Evolutionary conservation across 192 early-diverging fungal species (phyloP).

Genomic region (Umbelopsis sp.): DNA sequence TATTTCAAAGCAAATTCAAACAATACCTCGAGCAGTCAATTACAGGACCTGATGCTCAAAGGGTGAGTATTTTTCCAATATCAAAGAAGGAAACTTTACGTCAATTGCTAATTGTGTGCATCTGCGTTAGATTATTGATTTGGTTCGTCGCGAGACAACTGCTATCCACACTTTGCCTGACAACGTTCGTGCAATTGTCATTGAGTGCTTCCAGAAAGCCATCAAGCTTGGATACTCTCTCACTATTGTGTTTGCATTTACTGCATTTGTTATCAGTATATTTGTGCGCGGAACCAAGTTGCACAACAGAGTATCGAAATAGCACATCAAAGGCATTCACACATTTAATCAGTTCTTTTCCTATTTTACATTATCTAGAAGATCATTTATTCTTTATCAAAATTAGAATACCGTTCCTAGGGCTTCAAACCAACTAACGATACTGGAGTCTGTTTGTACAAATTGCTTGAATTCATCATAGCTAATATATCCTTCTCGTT

Average conservation of each 20-base stretch:
- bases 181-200: background rate
- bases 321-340: background rate
- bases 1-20: constrained; percentile 41
- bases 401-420: constrained; percentile 82
- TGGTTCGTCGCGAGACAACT: constrained; percentile 12
- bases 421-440: constrained; percentile 90
- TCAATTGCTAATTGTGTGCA: background rate
- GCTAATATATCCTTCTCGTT: constrained; percentile 67
- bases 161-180: background rate
- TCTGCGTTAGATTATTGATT: background rate
- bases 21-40: constrained; percentile 21
- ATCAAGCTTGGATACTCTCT: background rate
- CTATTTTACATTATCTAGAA: background rate
- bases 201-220: constrained; percentile 4
- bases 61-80: constrained; percentile 9
- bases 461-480: constrained; percentile 80
- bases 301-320: constrained; percentile 11
- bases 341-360: background rate
- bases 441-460: constrained; percentile 77
- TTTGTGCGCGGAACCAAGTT: background rate
- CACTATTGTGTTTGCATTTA: background rate
- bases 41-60: constrained; percentile 36
- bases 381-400: background rate
- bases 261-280: background rate
- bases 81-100: background rate